Conservation (phyloP, 2,329 filamentous ascomycete species). For the Aspergillus ochraceoroseus region DNA sequence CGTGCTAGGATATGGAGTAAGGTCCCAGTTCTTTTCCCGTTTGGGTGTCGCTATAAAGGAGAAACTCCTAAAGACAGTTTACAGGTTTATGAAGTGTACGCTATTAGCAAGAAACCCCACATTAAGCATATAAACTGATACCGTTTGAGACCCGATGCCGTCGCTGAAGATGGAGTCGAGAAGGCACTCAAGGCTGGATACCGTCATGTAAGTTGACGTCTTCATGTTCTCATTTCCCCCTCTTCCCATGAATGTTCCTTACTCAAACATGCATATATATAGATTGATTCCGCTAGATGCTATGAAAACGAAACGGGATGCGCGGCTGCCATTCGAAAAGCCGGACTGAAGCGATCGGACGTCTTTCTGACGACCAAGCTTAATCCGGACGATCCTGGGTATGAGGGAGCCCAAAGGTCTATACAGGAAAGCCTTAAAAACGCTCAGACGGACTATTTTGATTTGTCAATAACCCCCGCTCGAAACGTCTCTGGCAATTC, state of each 20-base stretch:
- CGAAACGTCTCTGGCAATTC: too few relatives aligned
- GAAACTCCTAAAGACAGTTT: too few relatives aligned
- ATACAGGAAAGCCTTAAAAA: conserved; percentile 60
- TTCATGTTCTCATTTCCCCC: background rate
- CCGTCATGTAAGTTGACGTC: conserved; percentile 46
- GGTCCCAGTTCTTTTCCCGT: too few relatives aligned
- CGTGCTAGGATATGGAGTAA: conserved; percentile 42
- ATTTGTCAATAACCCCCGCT: conserved; percentile 49
- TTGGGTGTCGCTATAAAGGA: too few relatives aligned
- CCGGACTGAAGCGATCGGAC: conserved; percentile 50
- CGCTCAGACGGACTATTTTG: conserved; percentile 62
- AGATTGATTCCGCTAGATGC: conserved; percentile 55
- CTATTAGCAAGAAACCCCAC: background rate
- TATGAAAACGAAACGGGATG: conserved; percentile 58
- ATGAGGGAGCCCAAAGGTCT: conserved; percentile 60
- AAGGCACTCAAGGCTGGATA: conserved; percentile 56
- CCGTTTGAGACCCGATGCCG: conserved; percentile 47
- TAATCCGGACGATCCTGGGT: conserved; percentile 51
- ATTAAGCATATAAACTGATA: background rate
- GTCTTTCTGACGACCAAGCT: conserved; percentile 63
- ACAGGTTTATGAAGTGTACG: conserved; percentile 42
- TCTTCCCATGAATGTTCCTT: too few relatives aligned
- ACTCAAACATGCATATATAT: background rate
- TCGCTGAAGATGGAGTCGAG: conserved; percentile 54
- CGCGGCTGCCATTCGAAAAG: conserved; percentile 49